Conservation (phyloP, 2,329 filamentous ascomycete species). For the Grosmannia serpens region DNA sequence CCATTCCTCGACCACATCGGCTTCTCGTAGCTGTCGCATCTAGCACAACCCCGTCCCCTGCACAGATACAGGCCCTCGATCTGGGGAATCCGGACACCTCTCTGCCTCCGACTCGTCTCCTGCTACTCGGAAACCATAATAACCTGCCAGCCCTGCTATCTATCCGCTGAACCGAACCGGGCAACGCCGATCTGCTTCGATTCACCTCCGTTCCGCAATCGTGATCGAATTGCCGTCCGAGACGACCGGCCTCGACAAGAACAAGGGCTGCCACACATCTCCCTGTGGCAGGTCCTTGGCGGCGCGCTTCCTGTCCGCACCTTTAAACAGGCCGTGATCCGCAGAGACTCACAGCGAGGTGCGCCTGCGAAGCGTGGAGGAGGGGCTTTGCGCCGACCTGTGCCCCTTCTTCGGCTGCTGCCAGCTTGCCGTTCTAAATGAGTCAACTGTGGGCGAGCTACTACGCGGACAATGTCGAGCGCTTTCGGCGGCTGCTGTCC, state of each 20-base stretch:
- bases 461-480: slow-evolving; percentile 95
- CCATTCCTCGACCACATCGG: background rate
- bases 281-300: slow-evolving; percentile 13
- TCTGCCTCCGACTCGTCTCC: background rate
- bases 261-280: background rate
- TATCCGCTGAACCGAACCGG: background rate
- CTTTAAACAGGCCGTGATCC: slow-evolving; percentile 93
- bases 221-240: background rate
- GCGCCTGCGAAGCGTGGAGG: slow-evolving; percentile 45
- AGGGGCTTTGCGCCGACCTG: slow-evolving; percentile 4
- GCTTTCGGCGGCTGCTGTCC: slow-evolving; percentile 79
- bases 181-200: background rate
- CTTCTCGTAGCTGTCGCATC: background rate
- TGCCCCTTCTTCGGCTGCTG: background rate
- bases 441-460: slow-evolving; percentile 97
- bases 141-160: no score
- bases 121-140: background rate
- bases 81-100: background rate
- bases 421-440: slow-evolving; percentile 33
- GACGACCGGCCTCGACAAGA: background rate
- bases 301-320: slow-evolving; percentile 30
- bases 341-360: slow-evolving; percentile 79
- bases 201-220: background rate
- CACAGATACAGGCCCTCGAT: background rate
- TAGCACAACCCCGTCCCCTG: background rate